Conservation (phyloP, 371 early-diverging fungal genomes). For the Thermomucor indicae-seudaticae region DNA sequence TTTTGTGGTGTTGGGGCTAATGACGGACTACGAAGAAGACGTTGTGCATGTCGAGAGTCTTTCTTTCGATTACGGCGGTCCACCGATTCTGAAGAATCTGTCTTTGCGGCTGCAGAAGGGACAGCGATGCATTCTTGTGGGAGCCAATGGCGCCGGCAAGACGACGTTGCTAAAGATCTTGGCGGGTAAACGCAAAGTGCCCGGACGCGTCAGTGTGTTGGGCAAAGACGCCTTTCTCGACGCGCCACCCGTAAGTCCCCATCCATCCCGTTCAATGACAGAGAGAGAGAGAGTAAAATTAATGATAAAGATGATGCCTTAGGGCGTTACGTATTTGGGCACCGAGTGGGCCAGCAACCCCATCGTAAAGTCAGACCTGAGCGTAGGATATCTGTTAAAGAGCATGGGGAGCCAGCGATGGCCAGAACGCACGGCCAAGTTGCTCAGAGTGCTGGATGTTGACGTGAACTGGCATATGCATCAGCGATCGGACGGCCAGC, state of each 20-base stretch:
- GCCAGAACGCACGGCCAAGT: slow-evolving; percentile 55
- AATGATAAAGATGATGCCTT: background rate
- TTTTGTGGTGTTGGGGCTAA: too few species aligned
- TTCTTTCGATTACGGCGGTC: slow-evolving; percentile 59
- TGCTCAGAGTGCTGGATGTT: slow-evolving; percentile 69
- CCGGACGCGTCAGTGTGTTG: slow-evolving; percentile 48
- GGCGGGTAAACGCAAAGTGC: slow-evolving; percentile 68
- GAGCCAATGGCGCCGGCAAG: slow-evolving; percentile 68
- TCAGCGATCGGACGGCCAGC: slow-evolving; percentile 62
- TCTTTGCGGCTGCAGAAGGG: slow-evolving; percentile 50
- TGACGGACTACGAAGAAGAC: background rate
- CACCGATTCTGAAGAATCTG: slow-evolving; percentile 51
- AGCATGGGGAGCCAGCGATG: slow-evolving; percentile 64
- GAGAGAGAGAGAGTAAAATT: too few species aligned
- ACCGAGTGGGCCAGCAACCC: slow-evolving; percentile 76
- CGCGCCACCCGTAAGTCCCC: slow-evolving; percentile 33
- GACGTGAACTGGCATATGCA: slow-evolving; percentile 73
- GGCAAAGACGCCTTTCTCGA: slow-evolving; percentile 68
- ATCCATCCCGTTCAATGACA: background rate
- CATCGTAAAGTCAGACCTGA: slow-evolving; percentile 55
- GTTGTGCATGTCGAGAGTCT: slow-evolving; percentile 39
- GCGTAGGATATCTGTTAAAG: slow-evolving; percentile 64
- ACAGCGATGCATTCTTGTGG: slow-evolving; percentile 57
- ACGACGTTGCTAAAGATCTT: slow-evolving; percentile 62
- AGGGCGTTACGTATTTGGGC: slow-evolving; percentile 76